Percentiles rank a stretch among this genome's conserved stretches.
Conservation (phyloP, 2,329 filamentous ascomycete species). For the Botryotinia calthae region DNA sequence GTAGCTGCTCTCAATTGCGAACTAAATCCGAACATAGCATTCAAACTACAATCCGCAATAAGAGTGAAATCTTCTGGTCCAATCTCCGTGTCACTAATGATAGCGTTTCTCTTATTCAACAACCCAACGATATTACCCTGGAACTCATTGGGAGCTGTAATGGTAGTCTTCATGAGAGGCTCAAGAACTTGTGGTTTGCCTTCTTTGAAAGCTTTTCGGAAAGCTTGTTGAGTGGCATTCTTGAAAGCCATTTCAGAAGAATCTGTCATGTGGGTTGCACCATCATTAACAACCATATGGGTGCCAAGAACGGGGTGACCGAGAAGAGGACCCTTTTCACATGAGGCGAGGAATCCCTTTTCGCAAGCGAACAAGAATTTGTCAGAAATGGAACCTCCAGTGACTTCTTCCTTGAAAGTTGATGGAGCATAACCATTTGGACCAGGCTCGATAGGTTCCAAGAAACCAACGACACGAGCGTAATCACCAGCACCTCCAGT, state of each 20-base stretch:
- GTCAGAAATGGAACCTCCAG: constrained; percentile 88
- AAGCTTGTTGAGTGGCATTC: constrained; percentile 90
- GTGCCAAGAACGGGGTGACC: constrained; percentile 91
- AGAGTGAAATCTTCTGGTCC: constrained; percentile 92
- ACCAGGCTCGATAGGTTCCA: constrained; percentile 69
- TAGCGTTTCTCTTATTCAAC: constrained; percentile 93
- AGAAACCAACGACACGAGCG: constrained; percentile 84
- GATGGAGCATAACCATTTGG: constrained; percentile 61
- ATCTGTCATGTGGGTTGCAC: constrained; percentile 95
- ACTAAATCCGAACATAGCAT: constrained; percentile 97
- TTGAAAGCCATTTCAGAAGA: constrained; percentile 97
- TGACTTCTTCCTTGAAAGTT: constrained; percentile 79
- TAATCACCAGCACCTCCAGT: constrained; percentile 94
- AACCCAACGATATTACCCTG: constrained; percentile 93
- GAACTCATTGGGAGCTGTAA: constrained; percentile 95
- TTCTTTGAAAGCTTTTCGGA: constrained; percentile 86
- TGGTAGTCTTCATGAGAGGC: constrained; percentile 96
- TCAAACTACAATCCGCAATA: constrained; percentile 86
- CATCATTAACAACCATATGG: constrained; percentile 90
- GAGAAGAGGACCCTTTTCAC: constrained; percentile 82
- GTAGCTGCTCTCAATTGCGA: constrained; percentile 87
- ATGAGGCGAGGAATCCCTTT: constrained; percentile 86
- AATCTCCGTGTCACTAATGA: constrained; percentile 93
- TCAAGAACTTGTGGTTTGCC: constrained; percentile 84
- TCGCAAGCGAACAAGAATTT: constrained; percentile 94